Conservation (phyloP, 352 stramenopile species). For the Phytophthora multivora region DNA sequence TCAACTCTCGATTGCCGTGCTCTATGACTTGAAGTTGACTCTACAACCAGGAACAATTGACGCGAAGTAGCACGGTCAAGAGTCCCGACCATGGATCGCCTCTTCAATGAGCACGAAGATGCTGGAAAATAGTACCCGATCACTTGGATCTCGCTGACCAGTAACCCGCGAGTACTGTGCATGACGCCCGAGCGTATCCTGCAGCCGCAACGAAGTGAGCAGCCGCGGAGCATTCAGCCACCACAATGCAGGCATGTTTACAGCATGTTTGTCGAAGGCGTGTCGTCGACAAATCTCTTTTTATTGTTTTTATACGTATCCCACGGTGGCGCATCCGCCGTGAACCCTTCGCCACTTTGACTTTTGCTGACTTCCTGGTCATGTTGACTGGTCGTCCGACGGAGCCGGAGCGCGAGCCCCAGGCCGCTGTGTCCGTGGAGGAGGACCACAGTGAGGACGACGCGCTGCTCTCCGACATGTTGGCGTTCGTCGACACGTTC, state of each 20-base stretch:
- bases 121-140: not conserved
- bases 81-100: no score
- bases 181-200: not conserved
- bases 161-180: not conserved
- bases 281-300: not conserved
- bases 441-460: slow-evolving; percentile 1
- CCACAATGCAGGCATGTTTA: no score
- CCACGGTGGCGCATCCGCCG: not conserved
- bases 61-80: no score
- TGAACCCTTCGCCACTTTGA: slow-evolving; percentile 22
- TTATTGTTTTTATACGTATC: not conserved
- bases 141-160: not conserved
- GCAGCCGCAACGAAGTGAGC: no score
- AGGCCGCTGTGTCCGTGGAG: not conserved
- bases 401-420: slow-evolving; percentile 12
- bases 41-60: no score
- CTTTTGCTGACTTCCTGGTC: slow-evolving; percentile 1
- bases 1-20: no score
- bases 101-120: not conserved
- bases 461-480: slow-evolving; percentile 11
- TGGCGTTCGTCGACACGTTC: slow-evolving; percentile 37
- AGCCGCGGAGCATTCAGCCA: no score
- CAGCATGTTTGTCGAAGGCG: no score
- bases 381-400: slow-evolving; percentile 1
- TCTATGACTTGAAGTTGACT: no score